Percentiles rank a stretch among this genome's conserved stretches.
These are phyloP conservation scores for Ceratocystis colombiana DNA, from an alignment of 2,329 filamentous ascomycete species.

Conservation along the genomic window DNA sequence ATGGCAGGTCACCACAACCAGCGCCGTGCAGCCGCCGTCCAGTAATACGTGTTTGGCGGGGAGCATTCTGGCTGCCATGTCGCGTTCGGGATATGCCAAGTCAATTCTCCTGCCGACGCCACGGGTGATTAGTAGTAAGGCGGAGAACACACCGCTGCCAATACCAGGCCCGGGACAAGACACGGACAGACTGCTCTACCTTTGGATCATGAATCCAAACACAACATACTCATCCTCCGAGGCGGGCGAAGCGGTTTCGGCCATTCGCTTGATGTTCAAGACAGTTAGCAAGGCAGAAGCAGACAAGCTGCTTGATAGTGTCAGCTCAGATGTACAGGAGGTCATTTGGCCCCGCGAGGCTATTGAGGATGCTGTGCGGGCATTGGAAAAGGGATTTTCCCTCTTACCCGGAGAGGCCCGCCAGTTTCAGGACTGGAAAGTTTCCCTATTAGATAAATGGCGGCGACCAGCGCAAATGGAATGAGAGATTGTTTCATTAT, in stretches of 20 bases:
- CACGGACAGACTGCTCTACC: slow-evolving; percentile 33
- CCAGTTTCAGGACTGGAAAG: slow-evolving; percentile 55
- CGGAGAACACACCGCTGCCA: neutral
- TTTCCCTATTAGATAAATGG: slow-evolving; percentile 52
- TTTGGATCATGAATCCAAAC: slow-evolving; percentile 49
- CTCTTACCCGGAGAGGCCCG: slow-evolving; percentile 48
- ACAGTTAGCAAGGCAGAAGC: slow-evolving; percentile 38
- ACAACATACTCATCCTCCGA: slow-evolving; percentile 43
- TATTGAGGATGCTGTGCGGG: slow-evolving; percentile 37
- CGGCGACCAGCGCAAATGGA: neutral
- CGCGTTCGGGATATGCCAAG: slow-evolving; percentile 49
- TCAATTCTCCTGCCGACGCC: slow-evolving; percentile 40
- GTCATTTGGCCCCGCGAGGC: slow-evolving; percentile 44
- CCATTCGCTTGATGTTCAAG: slow-evolving; percentile 47
- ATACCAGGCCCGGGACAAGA: neutral
- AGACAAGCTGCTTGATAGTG: slow-evolving; percentile 40
- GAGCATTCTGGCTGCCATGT: slow-evolving; percentile 43
- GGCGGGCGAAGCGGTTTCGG: slow-evolving; percentile 31
- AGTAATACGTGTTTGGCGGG: slow-evolving; percentile 44
- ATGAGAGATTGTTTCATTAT: neutral
- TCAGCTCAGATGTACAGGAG: slow-evolving; percentile 50
- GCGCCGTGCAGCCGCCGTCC: slow-evolving; percentile 31
- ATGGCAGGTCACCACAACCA: slow-evolving; percentile 41
- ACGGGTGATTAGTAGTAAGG: slow-evolving; percentile 16
- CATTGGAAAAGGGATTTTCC: slow-evolving; percentile 40